Evolutionary conservation across 2,329 filamentous ascomycete genomes (phyloP).

Genomic region (Scedosporium apiospermum): DNA sequence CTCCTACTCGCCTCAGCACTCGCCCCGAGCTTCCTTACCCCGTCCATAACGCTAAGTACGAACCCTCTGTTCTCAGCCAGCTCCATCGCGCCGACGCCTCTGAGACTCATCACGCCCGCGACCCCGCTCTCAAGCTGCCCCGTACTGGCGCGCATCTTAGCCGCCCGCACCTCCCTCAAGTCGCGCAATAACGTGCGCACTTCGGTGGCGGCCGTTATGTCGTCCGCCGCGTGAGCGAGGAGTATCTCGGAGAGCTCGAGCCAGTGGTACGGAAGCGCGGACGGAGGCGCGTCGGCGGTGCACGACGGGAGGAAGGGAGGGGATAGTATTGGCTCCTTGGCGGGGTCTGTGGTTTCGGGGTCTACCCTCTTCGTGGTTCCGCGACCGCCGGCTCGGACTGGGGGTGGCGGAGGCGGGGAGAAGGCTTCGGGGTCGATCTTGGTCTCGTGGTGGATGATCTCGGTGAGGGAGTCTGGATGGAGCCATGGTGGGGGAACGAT

Average conservation of each 20-base stretch:
- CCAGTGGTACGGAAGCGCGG: conserved; percentile 88
- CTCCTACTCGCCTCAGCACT: conserved; percentile 68
- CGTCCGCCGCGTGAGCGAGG: conserved; percentile 75
- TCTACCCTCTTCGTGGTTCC: conserved; percentile 30
- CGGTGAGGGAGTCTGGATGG: conserved; percentile 60
- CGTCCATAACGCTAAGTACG: conserved; percentile 78
- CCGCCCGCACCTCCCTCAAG: conserved; percentile 76
- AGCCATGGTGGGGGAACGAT: conserved; percentile 90
- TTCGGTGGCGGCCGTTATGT: conserved; percentile 63
- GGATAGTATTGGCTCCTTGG: conserved; percentile 32
- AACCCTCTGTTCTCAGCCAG: conserved; percentile 79
- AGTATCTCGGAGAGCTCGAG: conserved; percentile 82
- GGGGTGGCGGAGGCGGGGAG: conserved; percentile 64
- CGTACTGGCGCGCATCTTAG: conserved; percentile 74
- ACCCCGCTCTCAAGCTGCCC: conserved; percentile 61
- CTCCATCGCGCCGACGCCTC: conserved; percentile 87
- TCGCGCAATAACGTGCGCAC: conserved; percentile 70
- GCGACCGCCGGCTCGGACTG: conserved; percentile 37
- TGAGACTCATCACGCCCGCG: conserved; percentile 57
- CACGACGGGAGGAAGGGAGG: conserved; percentile 74
- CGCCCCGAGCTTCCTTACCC: conserved; percentile 72
- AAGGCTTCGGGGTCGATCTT: conserved; percentile 62
- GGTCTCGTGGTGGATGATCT: conserved; percentile 75
- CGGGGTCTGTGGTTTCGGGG: conserved; percentile 11
- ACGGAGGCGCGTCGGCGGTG: conserved; percentile 57